A percentile compares a stretch with the other conserved stretches of the same genome.
Conservation (phyloP, 805 yeast species). For the Nematodospora valgi region DNA sequence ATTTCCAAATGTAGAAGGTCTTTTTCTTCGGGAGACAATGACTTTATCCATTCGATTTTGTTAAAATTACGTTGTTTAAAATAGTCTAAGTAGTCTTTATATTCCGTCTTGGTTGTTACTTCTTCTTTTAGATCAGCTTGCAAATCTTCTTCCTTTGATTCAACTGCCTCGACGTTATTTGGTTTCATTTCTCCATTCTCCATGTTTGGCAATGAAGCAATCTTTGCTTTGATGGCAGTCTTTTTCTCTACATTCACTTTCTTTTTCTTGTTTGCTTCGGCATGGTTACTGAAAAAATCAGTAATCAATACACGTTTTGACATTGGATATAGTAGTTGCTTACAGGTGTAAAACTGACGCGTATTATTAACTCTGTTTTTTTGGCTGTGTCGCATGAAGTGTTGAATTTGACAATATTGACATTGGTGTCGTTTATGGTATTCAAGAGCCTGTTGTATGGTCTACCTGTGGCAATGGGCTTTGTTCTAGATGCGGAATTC, state of each 20-base stretch:
- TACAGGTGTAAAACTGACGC: neutral
- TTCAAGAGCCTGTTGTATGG: too few species aligned
- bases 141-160: neutral
- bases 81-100: slow-evolving; percentile 12
- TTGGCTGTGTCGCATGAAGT: too few species aligned
- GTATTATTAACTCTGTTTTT: too few species aligned
- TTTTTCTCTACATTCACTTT: slow-evolving; percentile 1
- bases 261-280: neutral
- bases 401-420: too few species aligned
- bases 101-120: neutral
- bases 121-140: neutral
- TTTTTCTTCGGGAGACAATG: slow-evolving; percentile 46
- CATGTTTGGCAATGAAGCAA: too few species aligned
- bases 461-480: too few species aligned
- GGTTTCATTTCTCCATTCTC: neutral
- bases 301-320: slow-evolving; percentile 10
- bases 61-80: slow-evolving; percentile 34
- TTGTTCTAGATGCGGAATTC: too few species aligned
- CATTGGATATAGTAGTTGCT: slow-evolving; percentile 1
- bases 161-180: slow-evolving; percentile 1
- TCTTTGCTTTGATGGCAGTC: too few species aligned
- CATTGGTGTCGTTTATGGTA: too few species aligned
- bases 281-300: slow-evolving; percentile 8
- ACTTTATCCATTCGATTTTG: slow-evolving; percentile 48
- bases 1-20: slow-evolving; percentile 64